Percentiles rank a stretch among this genome's conserved stretches.
phyloP scores from a whole-genome alignment of 78 protist genomes.

The Dictyostelium purpureum region DNA sequence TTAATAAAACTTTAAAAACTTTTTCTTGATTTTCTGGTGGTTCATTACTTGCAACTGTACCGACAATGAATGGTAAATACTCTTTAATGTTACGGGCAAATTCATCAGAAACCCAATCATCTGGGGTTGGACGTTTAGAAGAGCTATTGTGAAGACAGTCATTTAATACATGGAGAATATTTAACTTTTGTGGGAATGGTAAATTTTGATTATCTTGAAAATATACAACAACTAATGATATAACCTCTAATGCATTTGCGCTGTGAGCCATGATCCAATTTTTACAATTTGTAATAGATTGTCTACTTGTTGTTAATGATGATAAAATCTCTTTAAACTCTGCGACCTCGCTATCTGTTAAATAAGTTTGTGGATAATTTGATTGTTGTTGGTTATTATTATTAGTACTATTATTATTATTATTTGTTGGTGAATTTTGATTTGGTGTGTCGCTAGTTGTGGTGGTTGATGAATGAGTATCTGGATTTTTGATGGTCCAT shows the following conservation, averaged over 20 bases:
- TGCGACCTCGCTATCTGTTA: conserved; percentile 12
- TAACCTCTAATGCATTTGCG: conserved; percentile 58
- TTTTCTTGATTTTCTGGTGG: conserved; percentile 36
- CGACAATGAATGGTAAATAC: conserved; percentile 43
- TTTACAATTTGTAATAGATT: conserved; percentile 32
- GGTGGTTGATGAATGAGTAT: conserved; percentile 12
- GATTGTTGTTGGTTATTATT: not conserved
- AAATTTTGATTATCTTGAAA: not conserved
- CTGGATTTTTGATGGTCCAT: conserved; percentile 74
- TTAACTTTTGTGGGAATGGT: conserved; percentile 12
- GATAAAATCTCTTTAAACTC: conserved; percentile 43
- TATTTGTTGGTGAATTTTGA: not conserved
- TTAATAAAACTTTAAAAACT: conserved; percentile 27
- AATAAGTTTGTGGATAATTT: not conserved
- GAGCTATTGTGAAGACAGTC: conserved; percentile 31
- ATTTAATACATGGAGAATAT: conserved; percentile 36
- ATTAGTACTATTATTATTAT: conserved; percentile 1
- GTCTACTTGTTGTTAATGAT: not conserved
- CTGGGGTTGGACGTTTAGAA: not conserved
- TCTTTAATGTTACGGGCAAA: conserved; percentile 43
- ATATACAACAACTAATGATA: conserved; percentile 43
- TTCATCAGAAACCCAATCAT: not conserved
- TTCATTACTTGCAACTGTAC: conserved; percentile 12
- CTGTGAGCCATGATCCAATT: conserved; percentile 53
- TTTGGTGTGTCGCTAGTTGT: not conserved